Evolutionary conservation across 352 stramenopile species (phyloP), one percentile per base, ranked within the genome.

Genomic region (Aphanomyces euteiches): DNA sequence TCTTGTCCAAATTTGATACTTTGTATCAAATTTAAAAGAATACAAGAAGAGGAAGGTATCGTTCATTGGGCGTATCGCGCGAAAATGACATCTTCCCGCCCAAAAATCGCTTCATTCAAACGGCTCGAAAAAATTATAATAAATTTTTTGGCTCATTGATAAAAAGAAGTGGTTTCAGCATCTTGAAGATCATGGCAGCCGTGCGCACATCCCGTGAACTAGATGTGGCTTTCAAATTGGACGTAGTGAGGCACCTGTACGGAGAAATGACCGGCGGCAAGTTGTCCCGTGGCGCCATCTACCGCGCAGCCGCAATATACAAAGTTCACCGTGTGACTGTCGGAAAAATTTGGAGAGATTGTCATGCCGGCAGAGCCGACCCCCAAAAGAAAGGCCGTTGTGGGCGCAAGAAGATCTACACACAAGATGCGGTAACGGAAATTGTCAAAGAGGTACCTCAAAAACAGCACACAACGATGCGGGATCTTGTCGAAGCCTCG

Each of bases 21-120:
- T 53, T n/a, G n/a, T n/a, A 53, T 53, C 45, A 53, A 53, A n/a
- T 53, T 53, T n/a, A 19, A 53, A 53, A 53, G 45, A 53, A 53
- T n/a, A 53, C n/a, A n/a, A 53, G n/a, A 53, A 53, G 2, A 15
- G 13, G 45, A 53, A 53, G 45, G n/a, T 15, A 53, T 15, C 2
- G 45, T 53, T n/a, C 45, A 53, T 53, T 53, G 45, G n/a, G 13
- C 13, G 45, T n/a, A 53, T n/a, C 1, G n/a, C 45, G 45, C 45
- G 45, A 53, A 53, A 53, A 53, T 15, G n/a, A n/a, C 13, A 19
- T 53, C 45, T 53, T 53, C 13, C 13, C 45, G 45, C 13, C n/a
- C 45, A 19, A 53, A 53, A 53, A n/a, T n/a, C 45, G n/a, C 45
- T n/a, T 53, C 45, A 1, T 53, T 53, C n/a, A n/a, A n/a, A n/a